Percentiles rank a stretch among this genome's conserved stretches.
Conservation (phyloP, 805 yeast species). For the Candida glaebosa region DNA sequence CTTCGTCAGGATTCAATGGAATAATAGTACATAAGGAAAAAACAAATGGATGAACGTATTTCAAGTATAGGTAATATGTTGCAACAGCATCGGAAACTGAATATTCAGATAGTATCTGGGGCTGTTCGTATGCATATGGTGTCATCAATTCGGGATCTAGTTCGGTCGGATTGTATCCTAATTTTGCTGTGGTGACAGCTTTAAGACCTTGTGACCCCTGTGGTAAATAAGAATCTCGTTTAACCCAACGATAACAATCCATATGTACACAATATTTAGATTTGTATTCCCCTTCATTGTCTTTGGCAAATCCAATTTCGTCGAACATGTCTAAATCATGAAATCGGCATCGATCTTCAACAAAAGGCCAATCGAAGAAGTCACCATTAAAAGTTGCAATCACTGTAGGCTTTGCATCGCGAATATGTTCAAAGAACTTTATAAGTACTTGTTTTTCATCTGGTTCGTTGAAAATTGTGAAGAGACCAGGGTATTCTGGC, state of each 20-base stretch:
- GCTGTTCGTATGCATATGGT: slow-evolving; percentile 92
- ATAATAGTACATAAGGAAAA: slow-evolving; percentile 93
- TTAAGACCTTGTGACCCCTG: slow-evolving; percentile 98
- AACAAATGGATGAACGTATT: slow-evolving; percentile 95
- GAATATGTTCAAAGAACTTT: slow-evolving; percentile 83
- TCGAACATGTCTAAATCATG: slow-evolving; percentile 87
- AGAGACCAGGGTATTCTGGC: slow-evolving; percentile 90
- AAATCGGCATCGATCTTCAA: slow-evolving; percentile 78
- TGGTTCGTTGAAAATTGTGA: slow-evolving; percentile 85
- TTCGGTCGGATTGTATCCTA: slow-evolving; percentile 96
- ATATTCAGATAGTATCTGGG: slow-evolving; percentile 89
- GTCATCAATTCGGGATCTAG: slow-evolving; percentile 98
- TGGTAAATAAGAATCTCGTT: slow-evolving; percentile 94
- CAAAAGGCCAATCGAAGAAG: slow-evolving; percentile 98
- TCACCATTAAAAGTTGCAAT: slow-evolving; percentile 98
- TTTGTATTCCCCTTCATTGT: slow-evolving; percentile 87
- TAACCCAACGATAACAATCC: slow-evolving; percentile 98
- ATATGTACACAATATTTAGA: slow-evolving; percentile 90
- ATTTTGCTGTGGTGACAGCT: slow-evolving; percentile 92
- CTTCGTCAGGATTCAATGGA: slow-evolving; percentile 96
- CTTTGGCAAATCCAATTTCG: slow-evolving; percentile 92
- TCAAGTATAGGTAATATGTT: slow-evolving; percentile 91
- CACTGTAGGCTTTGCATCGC: slow-evolving; percentile 90
- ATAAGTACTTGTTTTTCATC: slow-evolving; percentile 73
- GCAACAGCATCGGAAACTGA: slow-evolving; percentile 99